These are phyloP conservation scores for Golovinomyces cichoracearum DNA, from an alignment of 2,329 filamentous ascomycete species.

Conservation along the genomic window DNA sequence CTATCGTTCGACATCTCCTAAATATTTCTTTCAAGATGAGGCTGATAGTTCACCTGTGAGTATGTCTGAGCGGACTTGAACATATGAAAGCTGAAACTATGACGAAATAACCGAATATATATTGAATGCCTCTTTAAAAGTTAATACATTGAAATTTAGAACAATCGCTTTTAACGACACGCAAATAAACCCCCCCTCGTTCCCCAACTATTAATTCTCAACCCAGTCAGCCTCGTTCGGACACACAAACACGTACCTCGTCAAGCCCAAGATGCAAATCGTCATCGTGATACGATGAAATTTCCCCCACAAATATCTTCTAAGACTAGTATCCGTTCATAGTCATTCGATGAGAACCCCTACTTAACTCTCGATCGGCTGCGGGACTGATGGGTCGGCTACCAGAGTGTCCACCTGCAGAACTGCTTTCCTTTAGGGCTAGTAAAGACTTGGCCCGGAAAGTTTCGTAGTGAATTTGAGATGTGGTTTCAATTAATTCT, in stretches of 20 bases:
- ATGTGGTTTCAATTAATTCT: slow-evolving; percentile 96
- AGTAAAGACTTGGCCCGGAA: slow-evolving; percentile 98
- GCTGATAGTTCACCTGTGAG: too few relatives aligned
- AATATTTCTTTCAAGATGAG: too few relatives aligned
- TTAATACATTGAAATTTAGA: too few relatives aligned
- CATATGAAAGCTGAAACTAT: too few relatives aligned
- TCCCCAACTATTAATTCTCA: too few relatives aligned
- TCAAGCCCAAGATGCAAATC: slow-evolving; percentile 5
- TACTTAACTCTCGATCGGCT: slow-evolving; percentile 85
- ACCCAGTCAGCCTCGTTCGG: too few relatives aligned
- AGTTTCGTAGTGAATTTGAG: slow-evolving; percentile 98
- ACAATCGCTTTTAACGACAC: too few relatives aligned
- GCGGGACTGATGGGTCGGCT: slow-evolving; percentile 88
- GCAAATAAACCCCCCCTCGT: too few relatives aligned
- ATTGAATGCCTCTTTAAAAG: too few relatives aligned
- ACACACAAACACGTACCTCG: slow-evolving; percentile 9
- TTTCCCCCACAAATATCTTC: background rate
- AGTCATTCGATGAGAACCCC: slow-evolving; percentile 86
- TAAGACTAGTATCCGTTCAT: slow-evolving; percentile 80
- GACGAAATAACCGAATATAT: too few relatives aligned
- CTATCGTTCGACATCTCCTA: too few relatives aligned
- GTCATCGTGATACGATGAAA: slow-evolving; percentile 3
- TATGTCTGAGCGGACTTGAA: too few relatives aligned
- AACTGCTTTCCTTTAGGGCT: slow-evolving; percentile 92
- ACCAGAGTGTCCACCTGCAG: slow-evolving; percentile 38